Evolutionary conservation across 140 eudicot species (phyloP), one percentile per base, ranked within the genome.

Genomic region (Oenanthe javanica): DNA sequence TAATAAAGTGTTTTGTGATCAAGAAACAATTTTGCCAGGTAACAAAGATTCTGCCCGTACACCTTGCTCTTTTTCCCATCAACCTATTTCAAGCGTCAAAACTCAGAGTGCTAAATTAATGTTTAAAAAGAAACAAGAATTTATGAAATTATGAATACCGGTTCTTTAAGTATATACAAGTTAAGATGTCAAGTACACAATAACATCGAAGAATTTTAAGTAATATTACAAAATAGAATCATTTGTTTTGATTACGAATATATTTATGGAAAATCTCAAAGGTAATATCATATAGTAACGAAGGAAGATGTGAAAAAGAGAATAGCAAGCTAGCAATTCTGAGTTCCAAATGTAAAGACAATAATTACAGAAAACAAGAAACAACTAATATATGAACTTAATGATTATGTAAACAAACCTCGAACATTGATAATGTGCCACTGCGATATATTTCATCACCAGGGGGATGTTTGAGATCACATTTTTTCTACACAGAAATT

Each of bases 401-500:
- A 40, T 8, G 51, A 59, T 10, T 2, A 21, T 0, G n/a, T 21
- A 36, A 86, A 57, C 61, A 71, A 85, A 94, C 98, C 98, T 94
- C 98, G 86, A 94, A 94, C 98, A 94, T 94, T 59, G 98, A 94
- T 82, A 94, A 80, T 81, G 97, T 94, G 55, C 96, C 96, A 78
- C 96, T 84, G 8, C 98, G 86, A 83, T 94, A 94, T 80, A 94
- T 94, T 90, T 94, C 98, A 82, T 94, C 97, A 80, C 98, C 98
- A 81, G 98, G 98, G 45, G 98, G 98, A 82, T 94, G 98, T 89
- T 94, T 92, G 72, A 92, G 97, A 79, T 94, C 97, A 84, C 98
- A 94, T 89, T 94, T 94, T 83, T 79, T 89, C 98, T 94, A 50
- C 83, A 93, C 19, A 70, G 13, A 59, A 59, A 21, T 59, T 59